Conservation (phyloP, 2,329 filamentous ascomycete genomes). For the Fusarium pseudonygamai region DNA sequence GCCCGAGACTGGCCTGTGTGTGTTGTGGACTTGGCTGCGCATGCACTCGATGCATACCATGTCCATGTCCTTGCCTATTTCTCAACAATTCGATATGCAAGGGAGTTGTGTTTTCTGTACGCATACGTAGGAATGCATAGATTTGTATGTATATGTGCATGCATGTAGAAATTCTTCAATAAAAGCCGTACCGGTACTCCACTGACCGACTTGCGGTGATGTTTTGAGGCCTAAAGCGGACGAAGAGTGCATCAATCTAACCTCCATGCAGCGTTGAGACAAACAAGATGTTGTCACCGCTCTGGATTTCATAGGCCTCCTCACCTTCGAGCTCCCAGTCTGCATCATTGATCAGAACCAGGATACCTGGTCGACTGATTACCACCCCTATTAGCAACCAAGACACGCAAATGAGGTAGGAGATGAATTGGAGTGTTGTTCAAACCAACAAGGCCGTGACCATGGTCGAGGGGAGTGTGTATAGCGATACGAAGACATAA, state of each 20-base stretch:
- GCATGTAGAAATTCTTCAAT: slow-evolving; percentile 32
- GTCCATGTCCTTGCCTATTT: slow-evolving; percentile 3
- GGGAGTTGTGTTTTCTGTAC: slow-evolving; percentile 22
- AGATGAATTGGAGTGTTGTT: not conserved
- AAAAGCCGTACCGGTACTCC: slow-evolving; percentile 13
- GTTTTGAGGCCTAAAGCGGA: slow-evolving; percentile 5
- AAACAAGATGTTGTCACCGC: slow-evolving; percentile 89
- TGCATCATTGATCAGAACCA: slow-evolving; percentile 96
- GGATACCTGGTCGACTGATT: slow-evolving; percentile 86
- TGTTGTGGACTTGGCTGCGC: slow-evolving; percentile 17
- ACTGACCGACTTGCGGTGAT: slow-evolving; percentile 12
- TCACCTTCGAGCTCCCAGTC: slow-evolving; percentile 99
- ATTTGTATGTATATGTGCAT: slow-evolving; percentile 8
- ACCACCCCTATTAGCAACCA: slow-evolving; percentile 42
- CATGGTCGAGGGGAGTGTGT: slow-evolving; percentile 35
- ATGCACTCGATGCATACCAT: slow-evolving; percentile 27
- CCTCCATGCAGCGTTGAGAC: slow-evolving; percentile 97
- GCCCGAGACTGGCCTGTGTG: slow-evolving; percentile 31
- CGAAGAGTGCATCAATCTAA: slow-evolving; percentile 52
- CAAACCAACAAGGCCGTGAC: slow-evolving; percentile 10
- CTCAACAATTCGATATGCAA: slow-evolving; percentile 37
- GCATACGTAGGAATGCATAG: slow-evolving; percentile 10
- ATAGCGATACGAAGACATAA: slow-evolving; percentile 13
- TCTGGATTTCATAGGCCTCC: slow-evolving; percentile 84
- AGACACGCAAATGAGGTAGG: slow-evolving; percentile 9